phyloP scores from a whole-genome alignment of 73 alveolate genomes.

The Tetrahymena thermophila region DNA sequence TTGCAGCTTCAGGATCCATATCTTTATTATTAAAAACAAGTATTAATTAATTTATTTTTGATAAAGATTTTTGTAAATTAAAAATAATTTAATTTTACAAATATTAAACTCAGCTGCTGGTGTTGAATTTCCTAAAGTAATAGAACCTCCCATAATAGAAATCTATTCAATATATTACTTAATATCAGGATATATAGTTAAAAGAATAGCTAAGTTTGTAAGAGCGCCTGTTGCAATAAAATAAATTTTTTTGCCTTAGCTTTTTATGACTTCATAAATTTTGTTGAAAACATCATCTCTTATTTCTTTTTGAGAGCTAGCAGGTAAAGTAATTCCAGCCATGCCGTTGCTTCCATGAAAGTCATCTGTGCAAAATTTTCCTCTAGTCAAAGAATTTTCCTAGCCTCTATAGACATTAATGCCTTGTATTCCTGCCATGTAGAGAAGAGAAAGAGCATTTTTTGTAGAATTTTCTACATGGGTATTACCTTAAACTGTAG shows the following conservation, averaged over 20 bases:
- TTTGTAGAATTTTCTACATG: slow-evolving; percentile 3
- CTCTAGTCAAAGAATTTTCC: neutral
- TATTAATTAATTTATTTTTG: neutral
- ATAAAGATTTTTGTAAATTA: no score
- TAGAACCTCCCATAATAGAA: slow-evolving; percentile 33
- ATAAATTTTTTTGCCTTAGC: neutral
- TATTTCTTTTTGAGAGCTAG: neutral
- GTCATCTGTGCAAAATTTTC: neutral
- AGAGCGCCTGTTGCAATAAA: slow-evolving; percentile 19
- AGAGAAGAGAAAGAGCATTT: slow-evolving; percentile 13
- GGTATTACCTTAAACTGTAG: neutral
- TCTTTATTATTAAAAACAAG: neutral
- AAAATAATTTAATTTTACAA: neutral
- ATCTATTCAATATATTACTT: slow-evolving; percentile 1
- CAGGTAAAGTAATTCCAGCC: neutral
- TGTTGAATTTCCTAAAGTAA: slow-evolving; percentile 24
- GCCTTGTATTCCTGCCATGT: neutral
- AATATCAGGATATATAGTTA: slow-evolving; percentile 19
- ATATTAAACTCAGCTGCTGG: slow-evolving; percentile 36
- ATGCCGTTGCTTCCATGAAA: neutral
- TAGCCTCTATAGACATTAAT: slow-evolving; percentile 12
- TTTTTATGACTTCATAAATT: neutral
- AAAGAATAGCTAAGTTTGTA: slow-evolving; percentile 6
- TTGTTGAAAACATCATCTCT: neutral
- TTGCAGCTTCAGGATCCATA: neutral